Percentiles rank a stretch among this genome's conserved stretches.
These are phyloP conservation scores for Omphalea diandra DNA, from an alignment of 441 rosid species.

Conservation along the genomic window DNA sequence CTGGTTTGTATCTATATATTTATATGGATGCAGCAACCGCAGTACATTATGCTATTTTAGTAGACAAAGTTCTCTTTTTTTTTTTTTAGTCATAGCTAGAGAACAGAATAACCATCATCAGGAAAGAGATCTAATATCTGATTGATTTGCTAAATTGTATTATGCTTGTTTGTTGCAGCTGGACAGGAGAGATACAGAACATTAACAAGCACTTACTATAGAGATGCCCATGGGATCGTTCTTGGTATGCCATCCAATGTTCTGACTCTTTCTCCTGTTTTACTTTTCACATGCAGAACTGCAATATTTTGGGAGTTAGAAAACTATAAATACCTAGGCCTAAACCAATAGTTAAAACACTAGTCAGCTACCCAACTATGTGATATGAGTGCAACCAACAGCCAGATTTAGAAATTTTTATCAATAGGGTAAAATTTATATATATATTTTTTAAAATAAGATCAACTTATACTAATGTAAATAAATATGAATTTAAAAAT, in stretches of 20 bases:
- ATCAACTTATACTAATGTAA: too few relatives aligned
- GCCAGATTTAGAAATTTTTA: too few relatives aligned
- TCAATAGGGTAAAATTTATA: background rate
- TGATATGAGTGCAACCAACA: background rate
- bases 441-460: background rate
- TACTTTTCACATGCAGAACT: too few relatives aligned
- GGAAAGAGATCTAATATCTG: too few relatives aligned
- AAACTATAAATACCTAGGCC: too few relatives aligned
- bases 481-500: too few relatives aligned
- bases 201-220: slow-evolving; percentile 78
- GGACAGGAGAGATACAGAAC: slow-evolving; percentile 92
- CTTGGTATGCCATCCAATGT: slow-evolving; percentile 50
- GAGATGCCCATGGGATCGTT: slow-evolving; percentile 86
- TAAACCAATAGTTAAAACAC: too few relatives aligned
- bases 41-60: background rate
- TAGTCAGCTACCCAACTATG: too few relatives aligned
- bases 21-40: too few relatives aligned
- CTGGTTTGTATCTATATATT: slow-evolving; percentile 62
- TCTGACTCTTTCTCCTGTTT: background rate
- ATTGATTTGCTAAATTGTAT: slow-evolving; percentile 15
- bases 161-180: slow-evolving; percentile 68
- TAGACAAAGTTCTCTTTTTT: background rate
- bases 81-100: too few relatives aligned
- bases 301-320: background rate
- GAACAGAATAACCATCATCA: too few relatives aligned